A percentile compares a stretch with the other conserved stretches of the same genome.
phyloP scores from a whole-genome alignment of 2,329 filamentous ascomycete genomes.

The Colletotrichum tanaceti region DNA sequence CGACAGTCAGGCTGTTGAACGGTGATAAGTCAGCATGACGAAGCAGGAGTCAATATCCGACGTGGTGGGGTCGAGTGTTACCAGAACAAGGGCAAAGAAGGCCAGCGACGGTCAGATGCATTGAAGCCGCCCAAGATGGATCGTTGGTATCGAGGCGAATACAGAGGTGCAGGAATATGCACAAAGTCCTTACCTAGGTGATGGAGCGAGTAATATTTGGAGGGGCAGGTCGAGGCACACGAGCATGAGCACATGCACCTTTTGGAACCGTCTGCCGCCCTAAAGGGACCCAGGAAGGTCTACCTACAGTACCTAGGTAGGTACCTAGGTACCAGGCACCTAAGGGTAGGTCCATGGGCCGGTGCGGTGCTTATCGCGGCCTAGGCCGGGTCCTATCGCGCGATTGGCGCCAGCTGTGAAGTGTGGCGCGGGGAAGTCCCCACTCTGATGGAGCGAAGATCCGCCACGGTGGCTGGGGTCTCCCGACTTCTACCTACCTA shows the following conservation, averaged over 20 bases:
- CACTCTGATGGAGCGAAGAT: neutral
- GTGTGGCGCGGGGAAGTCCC: conserved; percentile 25
- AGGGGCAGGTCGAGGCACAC: conserved; percentile 39
- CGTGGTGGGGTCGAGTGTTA: conserved; percentile 36
- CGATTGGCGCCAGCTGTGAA: conserved; percentile 34
- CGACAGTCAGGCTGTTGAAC: conserved; percentile 33
- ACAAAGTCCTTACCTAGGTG: conserved; percentile 3
- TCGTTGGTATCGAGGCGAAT: conserved; percentile 10
- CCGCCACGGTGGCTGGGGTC: conserved; percentile 37
- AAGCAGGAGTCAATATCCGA: conserved; percentile 39
- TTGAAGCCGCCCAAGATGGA: neutral
- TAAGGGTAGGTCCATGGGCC: too few species aligned
- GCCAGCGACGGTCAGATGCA: conserved; percentile 8
- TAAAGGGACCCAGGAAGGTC: conserved; percentile 11
- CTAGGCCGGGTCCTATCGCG: conserved; percentile 31
- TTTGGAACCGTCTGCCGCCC: conserved; percentile 26
- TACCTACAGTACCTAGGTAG: neutral
- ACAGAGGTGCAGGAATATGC: conserved; percentile 12
- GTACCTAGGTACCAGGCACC: too few species aligned
- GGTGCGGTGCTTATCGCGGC: conserved; percentile 27
- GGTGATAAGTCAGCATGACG: conserved; percentile 41
- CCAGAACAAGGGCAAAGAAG: conserved; percentile 17
- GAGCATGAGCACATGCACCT: conserved; percentile 39
- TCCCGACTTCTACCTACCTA: conserved; percentile 23
- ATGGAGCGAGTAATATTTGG: conserved; percentile 31